Conservation (phyloP, 352 stramenopile species). For the Phytophthora sojae region DNA sequence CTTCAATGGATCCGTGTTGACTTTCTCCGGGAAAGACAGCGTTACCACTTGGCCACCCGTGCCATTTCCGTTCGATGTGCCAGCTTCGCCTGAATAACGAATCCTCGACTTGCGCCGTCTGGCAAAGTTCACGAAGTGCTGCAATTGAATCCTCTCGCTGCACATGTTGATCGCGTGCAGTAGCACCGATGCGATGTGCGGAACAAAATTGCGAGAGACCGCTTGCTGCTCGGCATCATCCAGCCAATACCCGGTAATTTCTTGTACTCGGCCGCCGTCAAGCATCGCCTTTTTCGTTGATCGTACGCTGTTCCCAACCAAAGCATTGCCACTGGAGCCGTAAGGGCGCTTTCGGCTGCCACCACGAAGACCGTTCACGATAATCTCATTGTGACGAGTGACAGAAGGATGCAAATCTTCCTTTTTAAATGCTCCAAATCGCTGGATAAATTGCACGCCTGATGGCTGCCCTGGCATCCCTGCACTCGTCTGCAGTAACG, state of each 20-base stretch:
- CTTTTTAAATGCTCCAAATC: constrained; percentile 83
- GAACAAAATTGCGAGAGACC: constrained; percentile 48
- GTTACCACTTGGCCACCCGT: constrained; percentile 88
- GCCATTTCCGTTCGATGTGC: constrained; percentile 51
- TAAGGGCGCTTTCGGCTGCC: constrained; percentile 50
- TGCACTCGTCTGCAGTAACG: constrained; percentile 75
- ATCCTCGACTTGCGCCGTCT: constrained; percentile 83
- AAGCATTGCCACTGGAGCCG: constrained; percentile 20
- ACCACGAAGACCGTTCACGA: constrained; percentile 30
- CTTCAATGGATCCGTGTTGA: constrained; percentile 82
- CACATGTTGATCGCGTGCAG: constrained; percentile 87
- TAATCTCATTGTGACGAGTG: constrained; percentile 57
- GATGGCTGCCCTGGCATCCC: constrained; percentile 63
- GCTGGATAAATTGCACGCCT: constrained; percentile 88
- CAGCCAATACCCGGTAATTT: constrained; percentile 41
- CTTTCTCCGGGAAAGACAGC: constrained; percentile 87
- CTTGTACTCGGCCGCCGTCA: constrained; percentile 31
- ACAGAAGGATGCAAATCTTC: constrained; percentile 73
- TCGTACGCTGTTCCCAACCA: constrained; percentile 26
- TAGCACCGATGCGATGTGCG: constrained; percentile 80
- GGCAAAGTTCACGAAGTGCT: constrained; percentile 91
- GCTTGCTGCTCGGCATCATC: constrained; percentile 33
- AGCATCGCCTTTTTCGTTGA: constrained; percentile 48
- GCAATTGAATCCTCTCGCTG: constrained; percentile 84
- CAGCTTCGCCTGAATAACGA: constrained; percentile 84